A percentile compares a stretch with the other conserved stretches of the same genome.
Conservation (phyloP, 2,329 filamentous ascomycete species). For the Lachnellula hyalina region DNA sequence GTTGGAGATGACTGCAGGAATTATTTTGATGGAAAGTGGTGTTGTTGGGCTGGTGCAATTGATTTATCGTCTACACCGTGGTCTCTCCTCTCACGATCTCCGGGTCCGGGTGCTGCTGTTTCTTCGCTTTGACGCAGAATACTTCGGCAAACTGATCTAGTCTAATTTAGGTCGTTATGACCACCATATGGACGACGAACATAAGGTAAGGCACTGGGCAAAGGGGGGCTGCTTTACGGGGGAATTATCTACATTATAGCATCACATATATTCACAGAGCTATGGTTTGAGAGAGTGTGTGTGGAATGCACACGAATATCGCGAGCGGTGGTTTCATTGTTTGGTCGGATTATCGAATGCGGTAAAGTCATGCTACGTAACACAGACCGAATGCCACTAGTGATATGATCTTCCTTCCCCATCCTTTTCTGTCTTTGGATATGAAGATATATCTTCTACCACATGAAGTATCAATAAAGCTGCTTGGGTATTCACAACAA, state of each 20-base stretch:
- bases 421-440: no score
- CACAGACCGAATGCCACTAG: neutral
- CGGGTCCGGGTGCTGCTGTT: no score
- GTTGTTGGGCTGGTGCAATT: constrained; percentile 22
- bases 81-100: no score
- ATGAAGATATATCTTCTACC: no score
- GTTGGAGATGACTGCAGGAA: constrained; percentile 28
- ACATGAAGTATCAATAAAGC: no score
- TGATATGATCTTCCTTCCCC: neutral
- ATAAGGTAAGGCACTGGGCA: no score
- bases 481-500: no score
- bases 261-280: neutral
- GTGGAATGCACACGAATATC: neutral
- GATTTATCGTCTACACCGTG: constrained; percentile 9
- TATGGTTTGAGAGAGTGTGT: neutral
- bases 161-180: no score
- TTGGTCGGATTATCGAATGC: neutral
- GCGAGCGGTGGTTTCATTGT: neutral
- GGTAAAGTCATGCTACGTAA: neutral
- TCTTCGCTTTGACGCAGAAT: no score
- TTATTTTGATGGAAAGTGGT: constrained; percentile 25
- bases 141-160: no score
- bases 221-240: no score
- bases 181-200: no score
- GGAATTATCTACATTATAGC: neutral